Conservation (phyloP, 1,139 yeast genomes). For the Geotrichum candidum region DNA sequence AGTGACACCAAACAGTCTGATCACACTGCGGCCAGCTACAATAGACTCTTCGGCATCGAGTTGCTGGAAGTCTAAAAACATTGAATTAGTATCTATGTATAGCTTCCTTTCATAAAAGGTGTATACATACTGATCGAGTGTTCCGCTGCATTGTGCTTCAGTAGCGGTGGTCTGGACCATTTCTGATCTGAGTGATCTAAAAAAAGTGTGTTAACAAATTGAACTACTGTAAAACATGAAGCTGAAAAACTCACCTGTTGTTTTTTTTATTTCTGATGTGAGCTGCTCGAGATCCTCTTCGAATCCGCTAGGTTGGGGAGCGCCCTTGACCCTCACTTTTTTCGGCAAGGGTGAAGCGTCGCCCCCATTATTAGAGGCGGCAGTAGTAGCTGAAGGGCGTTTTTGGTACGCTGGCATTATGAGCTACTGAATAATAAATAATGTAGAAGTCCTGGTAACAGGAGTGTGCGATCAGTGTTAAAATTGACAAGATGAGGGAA, state of each 20-base stretch:
- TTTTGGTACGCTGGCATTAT: conserved; percentile 10
- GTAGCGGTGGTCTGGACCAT: conserved; percentile 59
- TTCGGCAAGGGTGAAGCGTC: background rate
- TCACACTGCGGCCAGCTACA: conserved; percentile 45
- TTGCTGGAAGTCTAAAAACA: conserved; percentile 61
- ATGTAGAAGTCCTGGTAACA: background rate
- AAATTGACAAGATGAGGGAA: background rate
- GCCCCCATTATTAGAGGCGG: background rate
- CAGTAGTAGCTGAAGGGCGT: conserved; percentile 6
- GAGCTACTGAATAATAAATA: background rate
- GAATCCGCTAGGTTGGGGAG: conserved; percentile 33
- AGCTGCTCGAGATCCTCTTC: conserved; percentile 45
- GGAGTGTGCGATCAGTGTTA: background rate
- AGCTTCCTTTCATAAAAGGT: background rate
- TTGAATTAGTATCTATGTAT: background rate
- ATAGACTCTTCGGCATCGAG: conserved; percentile 85
- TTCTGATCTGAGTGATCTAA: conserved; percentile 39
- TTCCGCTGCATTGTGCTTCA: conserved; percentile 43
- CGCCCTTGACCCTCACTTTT: conserved; percentile 9
- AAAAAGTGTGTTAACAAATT: conserved; percentile 1
- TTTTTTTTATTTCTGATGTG: conserved; percentile 35
- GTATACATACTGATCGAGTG: conserved; percentile 41
- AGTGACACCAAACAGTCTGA: conserved; percentile 90
- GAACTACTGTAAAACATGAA: background rate
- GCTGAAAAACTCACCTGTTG: conserved; percentile 17